Evolutionary conservation across 2,329 filamentous ascomycete genomes (phyloP), one percentile per base, ranked within the genome.

Genomic region (Coniosporium tulheliwenetii): DNA sequence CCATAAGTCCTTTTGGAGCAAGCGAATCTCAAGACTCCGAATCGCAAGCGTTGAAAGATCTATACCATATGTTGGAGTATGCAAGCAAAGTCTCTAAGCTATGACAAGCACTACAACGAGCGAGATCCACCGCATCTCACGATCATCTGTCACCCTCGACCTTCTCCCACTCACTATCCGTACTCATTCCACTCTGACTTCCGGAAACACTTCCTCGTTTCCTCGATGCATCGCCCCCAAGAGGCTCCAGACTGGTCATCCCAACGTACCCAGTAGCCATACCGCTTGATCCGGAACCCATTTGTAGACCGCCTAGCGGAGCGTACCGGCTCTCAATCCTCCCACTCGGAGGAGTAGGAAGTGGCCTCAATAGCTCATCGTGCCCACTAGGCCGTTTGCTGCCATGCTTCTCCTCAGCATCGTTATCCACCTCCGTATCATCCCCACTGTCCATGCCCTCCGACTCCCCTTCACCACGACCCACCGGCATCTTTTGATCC

Each of bases 161-260:
- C 68, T 91, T 93, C 67, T 95, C 89, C 89, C 89, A 96, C 63
- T 96, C 89, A 54, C 89, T 89, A 64, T 96, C 89, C 4, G 87
- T 95, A 61, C 85, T 57, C 8, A 55, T 46, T 26, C 59, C 56
- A 19, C 53, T 55, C 37, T 41, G 30, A 26, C 50, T 47, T 10
- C 40, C 43, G n/a, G 37, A 39, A 13, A 47, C 47, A 10, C 50
- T 43, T 13, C 43, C 49, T 29, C 33, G 43, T 37, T 41, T 50
- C 32, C 48, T 48, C 26, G 44, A 39, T 29, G 43, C 39, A 29
- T 16, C 39, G 12, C 13, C 33, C 8, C 10, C 32, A 8, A 39
- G 36, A 34, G 37, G 36, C 32, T 14, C 37, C 29, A 38, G 34
- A 12, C 13, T 41, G 13, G 10, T 30, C 10, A 26, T 26, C 19